phyloP scores from a whole-genome alignment of 805 yeast species.

The Candida caryicola region DNA sequence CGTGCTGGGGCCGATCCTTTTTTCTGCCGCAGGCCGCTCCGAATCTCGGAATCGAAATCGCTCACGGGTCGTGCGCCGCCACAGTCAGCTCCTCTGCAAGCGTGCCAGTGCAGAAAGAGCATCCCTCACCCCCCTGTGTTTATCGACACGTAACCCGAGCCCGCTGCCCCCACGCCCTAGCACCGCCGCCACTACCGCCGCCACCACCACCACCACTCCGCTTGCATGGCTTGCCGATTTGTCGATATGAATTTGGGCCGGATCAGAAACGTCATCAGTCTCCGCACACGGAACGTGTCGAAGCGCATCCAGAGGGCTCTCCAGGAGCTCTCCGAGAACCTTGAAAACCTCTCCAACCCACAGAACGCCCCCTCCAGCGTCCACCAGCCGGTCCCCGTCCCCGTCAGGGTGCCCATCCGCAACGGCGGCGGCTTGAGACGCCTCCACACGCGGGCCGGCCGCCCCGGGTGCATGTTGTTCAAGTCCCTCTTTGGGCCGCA shows the following conservation, averaged over 20 bases:
- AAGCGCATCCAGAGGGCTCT: conserved; percentile 43
- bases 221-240: conserved; percentile 7
- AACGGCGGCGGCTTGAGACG: conserved; percentile 4
- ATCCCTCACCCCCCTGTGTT: not conserved
- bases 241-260: conserved; percentile 12
- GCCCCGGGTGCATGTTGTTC: not conserved
- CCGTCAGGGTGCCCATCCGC: conserved; percentile 35
- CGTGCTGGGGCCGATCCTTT: too few relatives aligned
- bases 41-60: not conserved
- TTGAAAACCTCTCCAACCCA: conserved; percentile 29
- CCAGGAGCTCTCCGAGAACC: conserved; percentile 41
- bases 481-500: not conserved
- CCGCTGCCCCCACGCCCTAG: not conserved
- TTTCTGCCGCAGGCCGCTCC: too few relatives aligned
- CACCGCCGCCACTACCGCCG: not conserved
- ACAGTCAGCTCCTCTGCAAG: too few relatives aligned
- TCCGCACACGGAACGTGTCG: conserved; percentile 43
- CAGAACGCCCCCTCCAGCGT: conserved; percentile 14
- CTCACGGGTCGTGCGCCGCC: not conserved
- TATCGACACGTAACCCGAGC: not conserved
- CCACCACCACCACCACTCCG: not conserved
- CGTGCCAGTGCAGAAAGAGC: not conserved
- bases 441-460: conserved; percentile 3
- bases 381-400: conserved; percentile 35
- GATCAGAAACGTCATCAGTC: conserved; percentile 44